Conservation (phyloP, 1,284 basidiomycete genomes). For the Naganishia albida region DNA sequence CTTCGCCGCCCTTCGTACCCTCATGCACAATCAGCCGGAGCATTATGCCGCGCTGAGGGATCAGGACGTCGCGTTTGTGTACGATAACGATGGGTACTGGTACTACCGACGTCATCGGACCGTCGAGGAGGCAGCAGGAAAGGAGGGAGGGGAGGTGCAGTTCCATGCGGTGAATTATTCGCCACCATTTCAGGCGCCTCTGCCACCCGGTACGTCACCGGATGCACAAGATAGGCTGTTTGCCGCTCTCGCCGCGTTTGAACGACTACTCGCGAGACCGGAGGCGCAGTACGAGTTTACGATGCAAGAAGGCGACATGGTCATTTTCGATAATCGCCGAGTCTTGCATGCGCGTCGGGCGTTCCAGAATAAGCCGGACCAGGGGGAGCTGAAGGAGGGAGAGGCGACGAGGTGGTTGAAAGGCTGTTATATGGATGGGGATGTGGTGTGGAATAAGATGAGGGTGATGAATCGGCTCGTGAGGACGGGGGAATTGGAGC, state of each 20-base stretch:
- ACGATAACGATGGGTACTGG: constrained; percentile 86
- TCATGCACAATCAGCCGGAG: constrained; percentile 60
- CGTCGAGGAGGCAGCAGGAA: constrained; percentile 61
- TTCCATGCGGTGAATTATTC: constrained; percentile 82
- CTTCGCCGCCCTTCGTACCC: constrained; percentile 64
- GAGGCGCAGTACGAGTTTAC: constrained; percentile 66
- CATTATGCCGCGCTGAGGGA: constrained; percentile 65
- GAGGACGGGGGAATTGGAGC: constrained; percentile 19
- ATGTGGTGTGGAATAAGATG: constrained; percentile 65
- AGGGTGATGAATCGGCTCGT: constrained; percentile 22
- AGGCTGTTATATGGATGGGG: constrained; percentile 81
- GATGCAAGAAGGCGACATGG: constrained; percentile 79
- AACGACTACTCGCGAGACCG: constrained; percentile 63
- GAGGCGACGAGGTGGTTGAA: constrained; percentile 75
- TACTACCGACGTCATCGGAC: constrained; percentile 77
- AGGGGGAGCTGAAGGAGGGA: constrained; percentile 51
- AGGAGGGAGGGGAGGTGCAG: background rate
- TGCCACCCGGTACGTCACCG: constrained; percentile 34
- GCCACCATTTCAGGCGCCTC: constrained; percentile 84
- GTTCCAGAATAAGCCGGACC: constrained; percentile 60
- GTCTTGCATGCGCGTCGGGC: constrained; percentile 84
- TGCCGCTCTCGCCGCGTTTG: constrained; percentile 67
- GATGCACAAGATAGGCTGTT: constrained; percentile 62
- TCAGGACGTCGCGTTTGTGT: constrained; percentile 79
- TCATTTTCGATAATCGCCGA: constrained; percentile 90